Base-by-base conservation (phyloP, 176 grass and related monocot species). In the Lolium multiflorum region DNA sequence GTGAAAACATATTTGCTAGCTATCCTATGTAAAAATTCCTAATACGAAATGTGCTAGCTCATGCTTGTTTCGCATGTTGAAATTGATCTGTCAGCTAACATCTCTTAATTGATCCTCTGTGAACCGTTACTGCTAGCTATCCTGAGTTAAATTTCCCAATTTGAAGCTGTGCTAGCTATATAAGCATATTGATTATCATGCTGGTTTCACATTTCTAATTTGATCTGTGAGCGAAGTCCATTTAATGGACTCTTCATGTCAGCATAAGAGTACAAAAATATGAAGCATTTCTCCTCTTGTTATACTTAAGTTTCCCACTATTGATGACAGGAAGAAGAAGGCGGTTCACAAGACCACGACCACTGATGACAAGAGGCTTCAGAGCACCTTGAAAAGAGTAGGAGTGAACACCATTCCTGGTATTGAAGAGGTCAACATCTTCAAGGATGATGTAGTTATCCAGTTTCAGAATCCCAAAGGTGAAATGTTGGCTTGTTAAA, bases 351-450 rank as follows among this genome's bases (percentile, higher is more conserved):
- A 94, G 81, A 88, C 91, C 37, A 88, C 94, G 12, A 91, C 89
- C 71, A 94, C 89, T 3, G 94, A 96, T 88, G 94, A 96, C 80
- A 96, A 93, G 86, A 86, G 87, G 79, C 86, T 96, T 38, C 89
- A 96, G 56, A 96, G 89, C 82, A 96, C 94, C 56, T 90, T 96
- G 84, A 93, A 94, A 83, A 96, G 84, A 90, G 87, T 96, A 25
- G 94, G 94, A 51, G 91, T 91, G 25, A 94, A 84, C 77, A 28
- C 85, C 28, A 92, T 96, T 77, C 87, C 89, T 88, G 91, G 85
- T 71, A 96, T 96, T 55, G 91, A 96, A 61, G 94, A 96, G 84
- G 94, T 93, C 84, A 96, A 96, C 41, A 93, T 96, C 21, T 96
- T 94, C 74, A 91, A 92, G 83, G 94, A 96, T 78, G 94, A 96